Percentiles rank a stretch among this genome's conserved stretches.
Conservation (phyloP, 768 basidiomycete species). For the Crassisporium funariophilum region DNA sequence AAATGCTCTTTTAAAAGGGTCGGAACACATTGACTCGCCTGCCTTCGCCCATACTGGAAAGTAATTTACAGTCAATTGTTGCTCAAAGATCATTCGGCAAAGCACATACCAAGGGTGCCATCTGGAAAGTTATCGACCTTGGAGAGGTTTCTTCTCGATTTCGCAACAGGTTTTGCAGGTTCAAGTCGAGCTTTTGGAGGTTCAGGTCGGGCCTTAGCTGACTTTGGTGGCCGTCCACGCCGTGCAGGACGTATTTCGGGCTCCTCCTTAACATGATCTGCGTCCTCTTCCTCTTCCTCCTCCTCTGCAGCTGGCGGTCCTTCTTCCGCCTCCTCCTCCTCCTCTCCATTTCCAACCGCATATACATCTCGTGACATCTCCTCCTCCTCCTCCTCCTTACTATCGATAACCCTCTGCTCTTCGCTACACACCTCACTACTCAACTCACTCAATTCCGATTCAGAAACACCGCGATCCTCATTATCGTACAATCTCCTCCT, state of each 20-base stretch:
- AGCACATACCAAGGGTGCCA: constrained; percentile 65
- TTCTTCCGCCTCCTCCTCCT: constrained; percentile 9
- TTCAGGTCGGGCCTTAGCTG: not conserved
- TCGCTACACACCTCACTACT: constrained; percentile 29
- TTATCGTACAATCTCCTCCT: too few species aligned
- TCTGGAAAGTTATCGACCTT: constrained; percentile 24
- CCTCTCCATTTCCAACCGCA: not conserved
- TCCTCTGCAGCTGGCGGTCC: too few species aligned
- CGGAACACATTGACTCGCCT: constrained; percentile 40
- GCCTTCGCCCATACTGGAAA: constrained; percentile 82
- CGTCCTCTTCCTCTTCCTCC: too few species aligned
- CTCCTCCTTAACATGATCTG: too few species aligned
- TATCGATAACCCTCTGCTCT: not conserved
- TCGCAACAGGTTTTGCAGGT: constrained; percentile 5
- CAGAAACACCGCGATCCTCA: constrained; percentile 17
- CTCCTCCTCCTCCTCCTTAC: constrained; percentile 14
- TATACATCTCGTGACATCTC: not conserved
- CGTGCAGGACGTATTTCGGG: constrained; percentile 1
- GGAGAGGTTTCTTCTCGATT: constrained; percentile 11
- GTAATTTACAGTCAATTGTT: constrained; percentile 5
- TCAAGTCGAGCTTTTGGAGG: constrained; percentile 4
- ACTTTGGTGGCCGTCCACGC: not conserved
- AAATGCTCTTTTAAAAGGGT: not conserved
- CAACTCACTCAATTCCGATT: constrained; percentile 47
- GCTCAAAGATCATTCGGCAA: not conserved